Evolutionary conservation across 2,329 filamentous ascomycete species (phyloP), one percentile per base, ranked within the genome.

Genomic region (Emmonsiellopsis sp.): DNA sequence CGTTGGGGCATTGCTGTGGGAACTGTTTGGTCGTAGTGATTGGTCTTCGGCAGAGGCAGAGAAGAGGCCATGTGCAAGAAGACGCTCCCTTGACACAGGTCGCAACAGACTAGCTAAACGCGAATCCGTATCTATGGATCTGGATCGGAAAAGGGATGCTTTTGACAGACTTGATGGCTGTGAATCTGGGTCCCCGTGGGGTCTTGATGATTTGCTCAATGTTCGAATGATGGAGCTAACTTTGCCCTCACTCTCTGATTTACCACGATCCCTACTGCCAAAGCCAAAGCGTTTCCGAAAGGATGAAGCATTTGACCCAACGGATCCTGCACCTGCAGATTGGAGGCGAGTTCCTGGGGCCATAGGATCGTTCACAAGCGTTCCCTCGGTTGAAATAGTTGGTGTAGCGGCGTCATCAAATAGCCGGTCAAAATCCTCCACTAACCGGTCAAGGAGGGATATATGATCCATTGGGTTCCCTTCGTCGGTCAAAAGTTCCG

Each of bases 351-450:
- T 78, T 57, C 78, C 76, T 27, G 80, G 82, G 56, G 76, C 81
- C 55, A 82, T 71, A 1, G 82, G 82, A 48, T 85, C 84, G 55
- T 79, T 81, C 5, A 58, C 63, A 31, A 70, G 51, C 21, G 64
- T 66, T 4, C 72, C 70, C 58, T 62, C 76, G 60, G 63, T 68
- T 57, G 63, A 74, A 67, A 50, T 76, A 67, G 53, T 72, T 65
- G 60, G 74, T 69, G 53, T 77, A 9, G 71, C 66, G 21, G 69
- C 71, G 46, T 87, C 83, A 51, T 90, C 87, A 62, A 95, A 95
- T n/a, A 96, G 84, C 33, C 83, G 82, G 53, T 95, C 88, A 57
- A 87, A 89, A 64, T 95, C 91, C 58, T 95, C 88, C 0, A 96
- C 89, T 21, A 96, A 79, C 17, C 88, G 83, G 70, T 96, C 91